These are phyloP conservation scores for Geosmithia flava DNA, from an alignment of 2,329 filamentous ascomycete genomes.

Conservation along the genomic window DNA sequence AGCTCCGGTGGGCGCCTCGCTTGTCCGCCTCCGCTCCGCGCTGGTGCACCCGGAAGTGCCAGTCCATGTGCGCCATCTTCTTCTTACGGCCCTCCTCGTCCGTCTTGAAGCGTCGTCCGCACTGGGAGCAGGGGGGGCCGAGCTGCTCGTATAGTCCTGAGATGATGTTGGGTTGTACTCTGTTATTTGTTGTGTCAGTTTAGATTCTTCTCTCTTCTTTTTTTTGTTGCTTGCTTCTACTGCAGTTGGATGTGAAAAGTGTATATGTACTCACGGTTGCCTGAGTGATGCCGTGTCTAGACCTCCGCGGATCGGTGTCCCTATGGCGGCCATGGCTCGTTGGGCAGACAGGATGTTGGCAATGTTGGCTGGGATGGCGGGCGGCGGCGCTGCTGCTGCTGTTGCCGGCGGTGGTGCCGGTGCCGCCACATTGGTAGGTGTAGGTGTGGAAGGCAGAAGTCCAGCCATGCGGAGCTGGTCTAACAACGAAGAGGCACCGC, in stretches of 20 bases:
- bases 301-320: background rate
- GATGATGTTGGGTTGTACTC: constrained; percentile 64
- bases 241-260: too few species aligned
- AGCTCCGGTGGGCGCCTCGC: constrained; percentile 80
- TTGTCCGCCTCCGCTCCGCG: constrained; percentile 78
- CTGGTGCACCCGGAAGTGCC: constrained; percentile 93
- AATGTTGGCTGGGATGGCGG: constrained; percentile 20
- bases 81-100: constrained; percentile 69
- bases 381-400: constrained; percentile 13
- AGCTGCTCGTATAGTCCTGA: constrained; percentile 66
- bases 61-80: constrained; percentile 90
- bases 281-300: constrained; percentile 49
- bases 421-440: constrained; percentile 18
- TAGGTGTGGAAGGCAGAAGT: constrained; percentile 35
- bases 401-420: too few species aligned
- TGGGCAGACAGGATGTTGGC: constrained; percentile 20
- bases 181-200: constrained; percentile 19
- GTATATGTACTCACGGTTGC: constrained; percentile 41
- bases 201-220: too few species aligned
- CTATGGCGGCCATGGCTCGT: background rate
- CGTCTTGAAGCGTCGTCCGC: constrained; percentile 72
- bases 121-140: constrained; percentile 81
- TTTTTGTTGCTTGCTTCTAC: background rate
- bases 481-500: constrained; percentile 44
- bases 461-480: constrained; percentile 58